Evolutionary conservation across 495 filamentous ascomycete species (phyloP).

Genomic region (Aspergillus steynii): DNA sequence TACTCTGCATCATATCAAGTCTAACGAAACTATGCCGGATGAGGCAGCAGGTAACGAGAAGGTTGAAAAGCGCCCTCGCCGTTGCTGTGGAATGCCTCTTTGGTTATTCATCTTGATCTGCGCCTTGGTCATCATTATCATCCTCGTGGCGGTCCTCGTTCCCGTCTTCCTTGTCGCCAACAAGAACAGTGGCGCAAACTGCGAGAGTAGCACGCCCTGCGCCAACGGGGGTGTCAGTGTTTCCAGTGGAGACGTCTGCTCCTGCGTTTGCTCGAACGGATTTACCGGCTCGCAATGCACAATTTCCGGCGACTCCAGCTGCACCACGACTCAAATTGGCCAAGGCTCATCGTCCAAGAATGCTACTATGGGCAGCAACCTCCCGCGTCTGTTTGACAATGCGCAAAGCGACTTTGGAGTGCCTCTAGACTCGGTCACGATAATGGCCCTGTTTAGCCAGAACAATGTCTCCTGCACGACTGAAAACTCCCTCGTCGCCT

Average conservation of each 20-base stretch:
- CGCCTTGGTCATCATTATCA: slow-evolving; percentile 67
- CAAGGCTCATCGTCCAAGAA: slow-evolving; percentile 52
- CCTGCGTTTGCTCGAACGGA: slow-evolving; percentile 83
- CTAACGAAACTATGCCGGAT: slow-evolving; percentile 27
- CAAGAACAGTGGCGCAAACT: slow-evolving; percentile 38
- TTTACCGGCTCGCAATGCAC: slow-evolving; percentile 81
- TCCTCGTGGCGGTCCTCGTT: slow-evolving; percentile 84
- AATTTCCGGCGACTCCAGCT: slow-evolving; percentile 59
- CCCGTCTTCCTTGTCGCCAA: slow-evolving; percentile 81
- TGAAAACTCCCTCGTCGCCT: slow-evolving; percentile 84
- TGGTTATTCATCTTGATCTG: slow-evolving; percentile 75
- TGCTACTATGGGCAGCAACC: slow-evolving; percentile 76
- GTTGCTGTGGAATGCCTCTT: slow-evolving; percentile 77
- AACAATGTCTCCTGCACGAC: slow-evolving; percentile 72
- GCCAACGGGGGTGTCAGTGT: slow-evolving; percentile 80
- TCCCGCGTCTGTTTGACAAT: slow-evolving; percentile 68
- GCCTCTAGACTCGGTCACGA: slow-evolving; percentile 59
- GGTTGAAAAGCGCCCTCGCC: slow-evolving; percentile 27
- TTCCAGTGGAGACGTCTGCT: slow-evolving; percentile 63
- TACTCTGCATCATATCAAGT: slow-evolving; percentile 36
- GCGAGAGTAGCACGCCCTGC: slow-evolving; percentile 59
- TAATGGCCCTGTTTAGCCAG: slow-evolving; percentile 76
- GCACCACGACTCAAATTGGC: slow-evolving; percentile 65
- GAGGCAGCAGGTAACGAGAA: slow-evolving; percentile 17
- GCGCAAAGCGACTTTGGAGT: slow-evolving; percentile 73